phyloP scores from a whole-genome alignment of 176 grass and related monocot species.

The Juncus inflexus region DNA sequence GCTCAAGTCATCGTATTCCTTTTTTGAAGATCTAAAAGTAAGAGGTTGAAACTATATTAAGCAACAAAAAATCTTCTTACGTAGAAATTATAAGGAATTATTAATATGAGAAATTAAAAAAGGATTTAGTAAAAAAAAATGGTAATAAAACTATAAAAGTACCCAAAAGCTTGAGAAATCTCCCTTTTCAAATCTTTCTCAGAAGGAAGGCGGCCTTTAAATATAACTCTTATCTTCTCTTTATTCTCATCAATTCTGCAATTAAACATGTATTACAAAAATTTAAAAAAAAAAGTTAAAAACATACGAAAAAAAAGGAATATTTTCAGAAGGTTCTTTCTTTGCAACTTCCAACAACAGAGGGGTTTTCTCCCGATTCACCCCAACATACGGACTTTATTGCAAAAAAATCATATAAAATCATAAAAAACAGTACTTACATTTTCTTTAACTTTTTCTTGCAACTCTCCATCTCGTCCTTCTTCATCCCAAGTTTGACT shows the following conservation, averaged over 20 bases:
- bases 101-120: conserved; percentile 12
- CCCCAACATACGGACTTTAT: not conserved
- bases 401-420: conserved; percentile 25
- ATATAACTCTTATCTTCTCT: conserved; percentile 60
- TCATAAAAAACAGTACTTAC: conserved; percentile 35
- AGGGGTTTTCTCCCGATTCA: not conserved
- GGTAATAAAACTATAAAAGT: conserved; percentile 1
- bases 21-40: conserved; percentile 55
- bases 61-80: conserved; percentile 11
- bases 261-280: conserved; percentile 26
- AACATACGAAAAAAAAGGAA: conserved; percentile 13
- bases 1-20: conserved; percentile 73
- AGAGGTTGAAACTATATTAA: not conserved
- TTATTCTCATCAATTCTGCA: conserved; percentile 70
- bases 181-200: conserved; percentile 66
- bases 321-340: not conserved
- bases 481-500: conserved; percentile 67
- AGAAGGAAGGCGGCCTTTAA: conserved; percentile 54
- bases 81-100: conserved; percentile 1
- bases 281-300: conserved; percentile 5
- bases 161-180: conserved; percentile 65
- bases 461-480: conserved; percentile 59
- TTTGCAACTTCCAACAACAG: conserved; percentile 3
- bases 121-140: conserved; percentile 19
- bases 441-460: conserved; percentile 62